Evolutionary conservation across 352 stramenopile genomes (phyloP).

Genomic region (Globisporangium splendens): DNA sequence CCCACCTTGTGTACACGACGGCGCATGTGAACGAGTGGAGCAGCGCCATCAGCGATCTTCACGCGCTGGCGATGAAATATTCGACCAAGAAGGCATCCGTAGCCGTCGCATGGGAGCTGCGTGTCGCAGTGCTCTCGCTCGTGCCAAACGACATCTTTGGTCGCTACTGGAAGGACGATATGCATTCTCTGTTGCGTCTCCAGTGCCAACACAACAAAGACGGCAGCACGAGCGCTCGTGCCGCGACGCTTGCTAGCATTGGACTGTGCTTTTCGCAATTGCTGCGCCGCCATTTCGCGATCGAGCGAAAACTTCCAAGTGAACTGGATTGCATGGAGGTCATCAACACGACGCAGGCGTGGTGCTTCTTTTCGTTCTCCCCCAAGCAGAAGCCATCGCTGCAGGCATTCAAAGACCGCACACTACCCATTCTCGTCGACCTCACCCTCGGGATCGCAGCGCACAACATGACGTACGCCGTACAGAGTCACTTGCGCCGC

Average conservation of each 20-base stretch:
- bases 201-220: conserved; percentile 77
- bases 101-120: conserved; percentile 43
- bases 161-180: conserved; percentile 73
- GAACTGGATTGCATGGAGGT: conserved; percentile 75
- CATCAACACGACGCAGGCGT: conserved; percentile 79
- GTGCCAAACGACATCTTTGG: conserved; percentile 60
- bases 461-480: conserved; percentile 68
- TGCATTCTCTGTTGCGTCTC: conserved; percentile 42
- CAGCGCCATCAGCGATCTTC: conserved; percentile 51
- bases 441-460: conserved; percentile 53
- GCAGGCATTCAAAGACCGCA: conserved; percentile 23
- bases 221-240: conserved; percentile 13
- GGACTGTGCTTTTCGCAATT: conserved; percentile 29
- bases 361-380: conserved; percentile 63
- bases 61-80: conserved; percentile 46
- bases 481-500: conserved; percentile 63
- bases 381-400: conserved; percentile 32
- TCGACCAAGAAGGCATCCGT: conserved; percentile 42
- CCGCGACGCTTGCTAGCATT: conserved; percentile 25
- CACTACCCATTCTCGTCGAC: conserved; percentile 43
- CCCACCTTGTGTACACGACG: conserved; percentile 19
- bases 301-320: conserved; percentile 31
- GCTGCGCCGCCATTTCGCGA: conserved; percentile 45
- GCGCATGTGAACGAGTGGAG: conserved; percentile 57
- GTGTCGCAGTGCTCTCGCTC: conserved; percentile 41